Percentiles rank a stretch among this genome's conserved stretches.
These are phyloP conservation scores for Hypoxylon sp. DNA, from an alignment of 2,329 filamentous ascomycete species.

Conservation along the genomic window DNA sequence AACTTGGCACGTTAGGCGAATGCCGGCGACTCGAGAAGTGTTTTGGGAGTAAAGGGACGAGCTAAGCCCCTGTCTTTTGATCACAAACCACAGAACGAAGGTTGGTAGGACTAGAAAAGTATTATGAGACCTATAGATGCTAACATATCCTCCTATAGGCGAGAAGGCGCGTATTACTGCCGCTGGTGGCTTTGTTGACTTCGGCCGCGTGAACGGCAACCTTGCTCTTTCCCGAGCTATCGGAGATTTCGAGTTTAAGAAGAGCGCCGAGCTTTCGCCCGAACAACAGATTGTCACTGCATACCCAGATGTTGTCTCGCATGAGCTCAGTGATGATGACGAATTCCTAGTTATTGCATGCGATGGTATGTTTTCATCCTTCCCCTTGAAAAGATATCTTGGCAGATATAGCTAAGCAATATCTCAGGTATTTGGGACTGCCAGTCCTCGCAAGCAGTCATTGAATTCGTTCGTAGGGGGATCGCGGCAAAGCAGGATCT, in stretches of 20 bases:
- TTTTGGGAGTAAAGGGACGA: conserved; percentile 95
- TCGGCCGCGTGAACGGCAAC: conserved; percentile 98
- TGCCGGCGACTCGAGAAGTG: conserved; percentile 94
- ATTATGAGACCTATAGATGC: conserved; percentile 10
- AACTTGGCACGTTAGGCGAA: conserved; percentile 78
- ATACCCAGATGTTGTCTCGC: conserved; percentile 92
- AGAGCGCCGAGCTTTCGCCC: conserved; percentile 95
- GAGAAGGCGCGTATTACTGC: conserved; percentile 97
- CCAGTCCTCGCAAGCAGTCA: conserved; percentile 96
- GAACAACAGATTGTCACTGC: conserved; percentile 99
- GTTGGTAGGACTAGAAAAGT: conserved; percentile 62
- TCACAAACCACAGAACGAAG: conserved; percentile 99
- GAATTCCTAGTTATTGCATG: conserved; percentile 96
- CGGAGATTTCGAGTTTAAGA: conserved; percentile 99
- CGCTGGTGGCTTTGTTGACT: conserved; percentile 97
- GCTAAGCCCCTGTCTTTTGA: conserved; percentile 99
- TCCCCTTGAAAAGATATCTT: not conserved
- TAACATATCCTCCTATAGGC: conserved; percentile 64
- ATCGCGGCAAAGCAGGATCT: conserved; percentile 97
- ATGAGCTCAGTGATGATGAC: conserved; percentile 92
- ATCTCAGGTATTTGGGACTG: conserved; percentile 96
- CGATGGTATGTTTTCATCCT: conserved; percentile 75
- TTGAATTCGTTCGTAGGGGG: conserved; percentile 96
- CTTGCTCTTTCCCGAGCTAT: conserved; percentile 96
- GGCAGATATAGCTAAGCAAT: conserved; percentile 31